phyloP scores from a whole-genome alignment of 2,329 filamentous ascomycete genomes.

The Aspergillus sp. region DNA sequence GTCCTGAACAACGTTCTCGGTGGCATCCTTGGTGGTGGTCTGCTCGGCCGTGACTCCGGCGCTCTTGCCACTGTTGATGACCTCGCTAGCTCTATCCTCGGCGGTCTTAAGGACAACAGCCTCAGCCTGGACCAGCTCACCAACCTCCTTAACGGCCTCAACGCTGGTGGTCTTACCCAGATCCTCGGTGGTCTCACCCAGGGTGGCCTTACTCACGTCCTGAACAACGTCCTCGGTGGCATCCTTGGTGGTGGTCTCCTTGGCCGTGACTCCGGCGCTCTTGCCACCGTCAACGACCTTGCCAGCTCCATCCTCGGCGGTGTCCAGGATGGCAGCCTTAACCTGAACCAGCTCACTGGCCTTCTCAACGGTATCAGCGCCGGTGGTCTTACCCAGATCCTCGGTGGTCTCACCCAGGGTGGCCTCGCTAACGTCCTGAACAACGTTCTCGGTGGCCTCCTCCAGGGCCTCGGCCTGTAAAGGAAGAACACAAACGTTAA shows the following conservation, averaged over 20 bases:
- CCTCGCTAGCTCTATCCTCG: slow-evolving; percentile 6
- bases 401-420: neutral
- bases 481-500: too few species aligned
- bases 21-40: neutral
- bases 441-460: slow-evolving; percentile 7
- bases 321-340: neutral
- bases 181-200: too few species aligned
- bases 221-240: slow-evolving; percentile 11
- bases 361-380: slow-evolving; percentile 6
- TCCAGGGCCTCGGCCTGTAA: slow-evolving; percentile 8
- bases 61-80: slow-evolving; percentile 10
- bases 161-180: neutral
- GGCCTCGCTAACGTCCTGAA: slow-evolving; percentile 8
- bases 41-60: neutral
- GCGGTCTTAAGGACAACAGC: neutral
- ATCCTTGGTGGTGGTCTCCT: slow-evolving; percentile 1
- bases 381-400: neutral
- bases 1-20: slow-evolving; percentile 8
- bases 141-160: slow-evolving; percentile 4
- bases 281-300: slow-evolving; percentile 11
- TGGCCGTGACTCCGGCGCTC: neutral
- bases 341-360: neutral
- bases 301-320: slow-evolving; percentile 1
- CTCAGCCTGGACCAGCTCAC: neutral
- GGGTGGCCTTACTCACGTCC: slow-evolving; percentile 5